Conservation (phyloP, 202 grass and related monocot genomes). For the Zizania palustris region DNA sequence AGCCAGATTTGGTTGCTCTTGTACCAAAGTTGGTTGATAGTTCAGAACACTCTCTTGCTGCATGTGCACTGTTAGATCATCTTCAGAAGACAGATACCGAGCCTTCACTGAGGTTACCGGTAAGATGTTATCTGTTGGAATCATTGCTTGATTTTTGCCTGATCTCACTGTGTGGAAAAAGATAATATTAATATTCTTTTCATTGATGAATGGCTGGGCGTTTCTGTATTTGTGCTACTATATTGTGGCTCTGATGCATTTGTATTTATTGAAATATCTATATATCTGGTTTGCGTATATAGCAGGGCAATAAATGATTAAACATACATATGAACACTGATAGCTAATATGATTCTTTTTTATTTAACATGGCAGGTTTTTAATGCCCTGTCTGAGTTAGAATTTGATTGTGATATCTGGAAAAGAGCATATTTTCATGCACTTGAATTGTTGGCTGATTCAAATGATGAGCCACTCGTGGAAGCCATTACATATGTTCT, state of each 20-base stretch:
- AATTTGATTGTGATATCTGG: conserved; percentile 67
- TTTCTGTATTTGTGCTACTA: conserved; percentile 18
- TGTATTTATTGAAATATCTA: conserved; percentile 17
- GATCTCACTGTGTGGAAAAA: conserved; percentile 38
- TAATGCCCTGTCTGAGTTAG: conserved; percentile 66
- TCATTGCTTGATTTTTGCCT: conserved; percentile 7
- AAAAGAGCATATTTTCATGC: conserved; percentile 66
- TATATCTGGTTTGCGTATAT: conserved; percentile 31
- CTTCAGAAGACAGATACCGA: conserved; percentile 64
- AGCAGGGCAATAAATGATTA: conserved; percentile 16
- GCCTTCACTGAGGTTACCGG: conserved; percentile 69
- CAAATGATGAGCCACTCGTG: conserved; percentile 73
- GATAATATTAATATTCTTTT: conserved; percentile 15
- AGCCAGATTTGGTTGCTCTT: conserved; percentile 76
- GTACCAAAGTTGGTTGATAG: conserved; percentile 83
- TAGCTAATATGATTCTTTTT: conserved; percentile 10
- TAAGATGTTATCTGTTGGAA: conserved; percentile 43
- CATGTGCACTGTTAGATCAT: conserved; percentile 68
- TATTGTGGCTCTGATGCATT: conserved; percentile 22
- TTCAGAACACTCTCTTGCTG: conserved; percentile 78
- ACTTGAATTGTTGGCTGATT: conserved; percentile 66
- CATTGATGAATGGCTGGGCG: conserved; percentile 14
- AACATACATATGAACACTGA: conserved; percentile 20
- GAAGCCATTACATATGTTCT: conserved; percentile 74
- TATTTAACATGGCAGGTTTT: conserved; percentile 60